These are phyloP conservation scores for Trifolium repens DNA, from an alignment of 306 rosid species.

Conservation along the genomic window DNA sequence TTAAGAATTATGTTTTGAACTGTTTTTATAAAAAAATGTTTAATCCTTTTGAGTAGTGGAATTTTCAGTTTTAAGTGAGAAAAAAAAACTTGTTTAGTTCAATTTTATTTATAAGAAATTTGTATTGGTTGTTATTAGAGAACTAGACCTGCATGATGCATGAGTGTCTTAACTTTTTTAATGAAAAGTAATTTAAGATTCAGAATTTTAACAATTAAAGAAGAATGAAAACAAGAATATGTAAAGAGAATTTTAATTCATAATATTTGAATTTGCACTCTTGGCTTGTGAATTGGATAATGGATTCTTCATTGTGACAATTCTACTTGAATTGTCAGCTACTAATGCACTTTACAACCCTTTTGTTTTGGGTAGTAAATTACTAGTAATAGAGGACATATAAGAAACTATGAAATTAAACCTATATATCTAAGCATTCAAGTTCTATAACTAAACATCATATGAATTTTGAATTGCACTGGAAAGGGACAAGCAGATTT, in stretches of 20 bases:
- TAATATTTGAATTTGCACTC: not conserved
- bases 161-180: not conserved
- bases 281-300: not conserved
- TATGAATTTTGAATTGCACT: no score
- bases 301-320: not conserved
- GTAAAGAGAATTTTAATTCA: no score
- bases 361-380: no score
- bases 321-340: no score
- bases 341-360: no score
- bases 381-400: no score
- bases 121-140: not conserved
- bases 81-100: not conserved
- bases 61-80: not conserved
- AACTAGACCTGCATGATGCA: conserved; percentile 3
- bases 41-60: not conserved
- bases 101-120: not conserved
- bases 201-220: not conserved
- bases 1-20: conserved; percentile 37
- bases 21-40: conserved; percentile 9
- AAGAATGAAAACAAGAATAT: not conserved
- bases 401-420: no score
- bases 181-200: not conserved
- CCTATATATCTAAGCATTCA: no score
- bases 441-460: no score
- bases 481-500: no score